Evolutionary conservation across 495 filamentous ascomycete species (phyloP).

Genomic region (Xylaria nigripes): DNA sequence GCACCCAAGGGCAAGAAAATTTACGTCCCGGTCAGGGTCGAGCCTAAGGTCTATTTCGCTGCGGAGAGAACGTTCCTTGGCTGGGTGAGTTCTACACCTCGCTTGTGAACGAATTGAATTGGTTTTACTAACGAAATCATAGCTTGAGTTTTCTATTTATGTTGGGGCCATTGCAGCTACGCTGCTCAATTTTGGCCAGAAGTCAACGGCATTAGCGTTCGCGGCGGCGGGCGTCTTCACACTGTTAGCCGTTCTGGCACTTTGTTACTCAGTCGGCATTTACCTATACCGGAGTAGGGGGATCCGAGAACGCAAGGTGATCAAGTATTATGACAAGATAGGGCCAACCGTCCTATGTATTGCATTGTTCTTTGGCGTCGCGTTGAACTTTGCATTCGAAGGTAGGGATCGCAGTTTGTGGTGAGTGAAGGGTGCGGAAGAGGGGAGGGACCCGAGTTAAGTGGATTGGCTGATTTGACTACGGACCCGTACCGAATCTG

Average conservation of each 20-base stretch:
- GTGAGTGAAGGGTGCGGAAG: conserved; percentile 16
- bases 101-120: neutral
- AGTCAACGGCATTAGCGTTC: conserved; percentile 45
- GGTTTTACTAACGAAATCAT: conserved; percentile 13
- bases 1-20: conserved; percentile 89
- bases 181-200: conserved; percentile 72
- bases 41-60: conserved; percentile 96
- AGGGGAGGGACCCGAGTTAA: neutral
- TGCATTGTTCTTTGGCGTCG: conserved; percentile 62
- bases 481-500: too few relatives aligned
- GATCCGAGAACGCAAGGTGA: conserved; percentile 70
- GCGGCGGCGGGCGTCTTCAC: conserved; percentile 71
- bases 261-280: conserved; percentile 70
- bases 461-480: neutral
- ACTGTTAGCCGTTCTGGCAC: conserved; percentile 60
- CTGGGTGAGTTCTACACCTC: conserved; percentile 51
- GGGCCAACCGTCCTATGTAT: conserved; percentile 76
- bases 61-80: conserved; percentile 92
- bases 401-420: conserved; percentile 32
- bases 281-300: conserved; percentile 83
- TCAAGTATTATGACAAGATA: conserved; percentile 82
- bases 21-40: conserved; percentile 88
- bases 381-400: conserved; percentile 68
- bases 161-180: conserved; percentile 86
- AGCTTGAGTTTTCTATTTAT: conserved; percentile 91